phyloP scores from a whole-genome alignment of 2,329 filamentous ascomycete species.

The Fusarium torreyae region DNA sequence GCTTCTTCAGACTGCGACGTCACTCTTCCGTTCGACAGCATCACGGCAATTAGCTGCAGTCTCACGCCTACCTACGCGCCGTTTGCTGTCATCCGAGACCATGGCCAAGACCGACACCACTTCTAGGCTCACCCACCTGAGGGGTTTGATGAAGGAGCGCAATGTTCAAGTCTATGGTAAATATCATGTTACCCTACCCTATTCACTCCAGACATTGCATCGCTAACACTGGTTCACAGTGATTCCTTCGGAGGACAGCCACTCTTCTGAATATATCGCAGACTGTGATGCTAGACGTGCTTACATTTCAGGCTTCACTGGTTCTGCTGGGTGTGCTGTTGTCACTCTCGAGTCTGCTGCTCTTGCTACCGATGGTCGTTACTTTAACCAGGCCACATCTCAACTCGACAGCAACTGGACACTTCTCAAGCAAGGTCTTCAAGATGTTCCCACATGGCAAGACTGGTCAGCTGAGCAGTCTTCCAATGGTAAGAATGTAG shows the following conservation, averaged over 20 bases:
- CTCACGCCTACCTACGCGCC: slow-evolving; percentile 28
- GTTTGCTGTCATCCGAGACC: slow-evolving; percentile 41
- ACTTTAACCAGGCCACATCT: slow-evolving; percentile 95
- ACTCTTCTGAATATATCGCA: slow-evolving; percentile 98
- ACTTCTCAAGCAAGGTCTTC: slow-evolving; percentile 91
- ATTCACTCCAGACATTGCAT: background rate
- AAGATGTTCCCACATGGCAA: slow-evolving; percentile 96
- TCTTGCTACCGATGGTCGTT: slow-evolving; percentile 93
- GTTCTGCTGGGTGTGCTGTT: slow-evolving; percentile 93
- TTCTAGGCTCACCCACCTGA: slow-evolving; percentile 80
- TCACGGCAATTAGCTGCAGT: slow-evolving; percentile 32
- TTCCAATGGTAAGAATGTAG: slow-evolving; percentile 88
- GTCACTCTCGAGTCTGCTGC: slow-evolving; percentile 89
- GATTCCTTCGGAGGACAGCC: slow-evolving; percentile 95
- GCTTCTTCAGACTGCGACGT: slow-evolving; percentile 45
- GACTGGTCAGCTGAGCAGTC: slow-evolving; percentile 93
- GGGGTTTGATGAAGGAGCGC: slow-evolving; percentile 88
- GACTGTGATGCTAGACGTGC: slow-evolving; percentile 92
- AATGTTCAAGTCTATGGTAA: slow-evolving; percentile 94
- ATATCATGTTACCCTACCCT: slow-evolving; percentile 17
- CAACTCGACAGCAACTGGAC: slow-evolving; percentile 94
- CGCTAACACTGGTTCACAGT: slow-evolving; percentile 68
- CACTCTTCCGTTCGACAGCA: slow-evolving; percentile 41
- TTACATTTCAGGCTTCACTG: slow-evolving; percentile 94
- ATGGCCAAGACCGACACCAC: slow-evolving; percentile 77